A percentile compares a stretch with the other conserved stretches of the same genome.
Evolutionary conservation across 2,329 filamentous ascomycete species (phyloP).

Genomic region (Beauveria caledonica): DNA sequence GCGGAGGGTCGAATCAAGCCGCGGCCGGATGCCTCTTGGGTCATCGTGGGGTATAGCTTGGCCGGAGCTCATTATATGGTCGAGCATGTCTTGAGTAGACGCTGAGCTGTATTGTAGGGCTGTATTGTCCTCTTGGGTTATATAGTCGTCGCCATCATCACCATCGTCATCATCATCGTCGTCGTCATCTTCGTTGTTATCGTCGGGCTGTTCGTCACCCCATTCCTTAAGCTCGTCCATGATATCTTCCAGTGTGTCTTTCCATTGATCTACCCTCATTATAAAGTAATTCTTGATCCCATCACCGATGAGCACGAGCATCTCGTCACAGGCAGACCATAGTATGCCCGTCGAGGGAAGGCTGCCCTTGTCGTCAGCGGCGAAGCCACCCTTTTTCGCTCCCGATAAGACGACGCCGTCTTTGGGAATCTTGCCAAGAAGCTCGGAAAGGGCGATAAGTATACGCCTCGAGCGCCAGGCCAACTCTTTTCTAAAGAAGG

Average conservation of each 20-base stretch:
- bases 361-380: conserved; percentile 41
- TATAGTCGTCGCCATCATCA: conserved; percentile 32
- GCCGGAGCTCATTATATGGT: conserved; percentile 58
- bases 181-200: conserved; percentile 44
- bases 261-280: conserved; percentile 63
- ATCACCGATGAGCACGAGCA: conserved; percentile 53
- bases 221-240: conserved; percentile 83
- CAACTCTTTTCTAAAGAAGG: conserved; percentile 55
- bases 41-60: conserved; percentile 56
- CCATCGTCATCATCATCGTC: conserved; percentile 39
- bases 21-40: conserved; percentile 53
- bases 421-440: conserved; percentile 52
- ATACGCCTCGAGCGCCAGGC: conserved; percentile 49
- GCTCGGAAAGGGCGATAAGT: conserved; percentile 51
- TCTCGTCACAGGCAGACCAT: conserved; percentile 74
- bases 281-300: conserved; percentile 65
- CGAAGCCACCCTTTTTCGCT: conserved; percentile 17
- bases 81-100: conserved; percentile 50
- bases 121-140: conserved; percentile 35
- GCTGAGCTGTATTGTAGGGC: conserved; percentile 23
- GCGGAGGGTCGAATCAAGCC: conserved; percentile 56
- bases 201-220: conserved; percentile 63
- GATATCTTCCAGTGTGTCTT: conserved; percentile 71
- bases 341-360: conserved; percentile 64
- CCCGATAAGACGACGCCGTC: conserved; percentile 45